Evolutionary conservation across 2,329 filamentous ascomycete species (phyloP).

Genomic region (Aspergillus sp.): DNA sequence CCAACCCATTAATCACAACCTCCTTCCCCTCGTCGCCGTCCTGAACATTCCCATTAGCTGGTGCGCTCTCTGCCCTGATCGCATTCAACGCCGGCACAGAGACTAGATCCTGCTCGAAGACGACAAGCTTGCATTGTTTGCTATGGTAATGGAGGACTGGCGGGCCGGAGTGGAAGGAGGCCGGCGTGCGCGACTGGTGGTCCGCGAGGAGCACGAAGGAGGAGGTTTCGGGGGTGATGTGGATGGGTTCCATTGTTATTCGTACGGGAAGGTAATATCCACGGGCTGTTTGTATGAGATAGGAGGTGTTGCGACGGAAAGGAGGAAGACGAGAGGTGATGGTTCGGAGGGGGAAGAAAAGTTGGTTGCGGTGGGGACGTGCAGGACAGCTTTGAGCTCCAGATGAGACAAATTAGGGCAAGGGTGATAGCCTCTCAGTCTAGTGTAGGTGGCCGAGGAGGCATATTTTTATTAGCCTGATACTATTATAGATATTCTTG

Average conservation of each 20-base stretch:
- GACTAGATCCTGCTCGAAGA: slow-evolving; percentile 34
- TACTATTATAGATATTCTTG: too few species aligned
- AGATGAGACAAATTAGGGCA: too few species aligned
- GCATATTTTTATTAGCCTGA: too few species aligned
- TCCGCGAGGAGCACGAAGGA: slow-evolving; percentile 37
- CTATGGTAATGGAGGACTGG: slow-evolving; percentile 42
- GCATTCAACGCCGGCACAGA: slow-evolving; percentile 27
- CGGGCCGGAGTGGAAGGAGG: slow-evolving; percentile 40
- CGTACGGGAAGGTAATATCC: too few species aligned
- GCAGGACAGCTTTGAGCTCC: too few species aligned
- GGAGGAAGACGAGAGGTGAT: not conserved
- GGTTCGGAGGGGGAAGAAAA: not conserved
- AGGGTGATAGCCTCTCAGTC: too few species aligned
- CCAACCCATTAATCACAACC: slow-evolving; percentile 32
- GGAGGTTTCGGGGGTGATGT: slow-evolving; percentile 28
- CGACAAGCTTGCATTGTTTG: slow-evolving; percentile 37
- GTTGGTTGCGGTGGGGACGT: not conserved
- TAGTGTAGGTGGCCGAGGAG: too few species aligned
- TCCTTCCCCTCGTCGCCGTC: slow-evolving; percentile 20
- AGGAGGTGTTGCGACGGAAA: not conserved
- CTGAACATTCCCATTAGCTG: slow-evolving; percentile 8
- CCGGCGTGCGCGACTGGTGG: slow-evolving; percentile 41
- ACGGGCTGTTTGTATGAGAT: not conserved
- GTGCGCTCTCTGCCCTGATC: slow-evolving; percentile 15
- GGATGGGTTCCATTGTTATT: slow-evolving; percentile 35